Evolutionary conservation across 805 yeast genomes (phyloP), one percentile per base, ranked within the genome.

Genomic region (Ogataea pini): DNA sequence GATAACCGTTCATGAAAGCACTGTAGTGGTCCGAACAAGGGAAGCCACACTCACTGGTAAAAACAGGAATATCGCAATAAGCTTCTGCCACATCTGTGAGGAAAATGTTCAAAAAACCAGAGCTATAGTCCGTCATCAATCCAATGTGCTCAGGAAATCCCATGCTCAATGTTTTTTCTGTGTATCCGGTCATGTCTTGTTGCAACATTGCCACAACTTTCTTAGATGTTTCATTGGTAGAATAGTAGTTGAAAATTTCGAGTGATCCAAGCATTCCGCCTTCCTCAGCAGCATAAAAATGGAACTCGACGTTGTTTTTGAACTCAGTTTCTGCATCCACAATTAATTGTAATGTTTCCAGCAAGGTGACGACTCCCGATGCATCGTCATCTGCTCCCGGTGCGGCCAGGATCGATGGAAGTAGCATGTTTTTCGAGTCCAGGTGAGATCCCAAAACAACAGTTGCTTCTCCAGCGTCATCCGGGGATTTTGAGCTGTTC

Each of bases 371-470:
- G 3, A 90, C 85, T 8, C 96, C 97, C 3, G 89, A 80, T 1
- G 95, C 97, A 65, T 90, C 88, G 63, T 91, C 97, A 63, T 90
- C 97, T 4, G 96, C 97, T 3, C 97, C 97, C 4, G 97, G 97
- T 0, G 96, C 90, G 20, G 82, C 74, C 55, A 88, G 62, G n/a
- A 82, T 48, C 37, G 74, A 74, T 8, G 96, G 97, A 50, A 87
- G 73, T 36, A 88, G 53, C 48, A 86, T 70, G 63, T 89, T 89
- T 55, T 83, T 77, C 2, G 95, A 85, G 65, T 90, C 97, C 59
- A 83, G 87, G 68, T 90, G 97, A 10, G 91, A 85, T 1, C 96
- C 96, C 28, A 90, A 76, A 14, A 91, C 82, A 1, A 90, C 83
- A 4, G 78, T 71, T 18, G 68, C 67, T 2, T 70, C 72, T 34